Evolutionary conservation across 495 filamentous ascomycete species (phyloP), one percentile per base, ranked within the genome.

Genomic region (Penicillium verhagenii): DNA sequence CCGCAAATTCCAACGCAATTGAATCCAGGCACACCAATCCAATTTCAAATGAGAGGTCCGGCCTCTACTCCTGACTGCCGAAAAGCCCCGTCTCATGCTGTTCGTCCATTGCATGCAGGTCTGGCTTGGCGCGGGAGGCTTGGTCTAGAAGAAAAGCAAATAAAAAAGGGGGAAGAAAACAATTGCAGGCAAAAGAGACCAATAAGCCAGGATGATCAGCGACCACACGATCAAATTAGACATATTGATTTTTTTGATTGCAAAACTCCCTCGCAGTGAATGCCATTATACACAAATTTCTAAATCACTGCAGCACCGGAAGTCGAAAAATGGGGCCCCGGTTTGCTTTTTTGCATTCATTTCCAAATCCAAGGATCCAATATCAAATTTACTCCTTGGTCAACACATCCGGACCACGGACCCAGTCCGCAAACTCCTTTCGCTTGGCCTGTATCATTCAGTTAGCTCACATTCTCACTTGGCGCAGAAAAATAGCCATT

Each of bases 381-480:
- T 14, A 56, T 50, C 23, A 43, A 28, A 58, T 60, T n/a, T 49
- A 64, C 60, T 71, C 20, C 60, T 67, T 64, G 13, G 42, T 51
- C 56, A 59, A 28, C 24, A 49, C 59, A 37, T 73, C 74, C 54
- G 71, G 58, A 14, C 68, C 70, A 11, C 84, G 80, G 6, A 85
- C 79, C 88, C 88, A 92, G 53, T 87, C 80, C 18, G 83, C 81
- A 74, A 94, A 92, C 53, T 92, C 87, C 61, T 79, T 83, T 49
- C 87, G 78, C 68, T 91, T 90, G 53, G 83, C 68, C 88, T 87
- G 53, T 77, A 29, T 25, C 21, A 24, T 11, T 8, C 35, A 19
- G 24, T n/a, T 21, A 48, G 26, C 25, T 23, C 14, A n/a, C 14
- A 16, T n/a, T 33, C 4, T 35, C 33, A 35, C 14, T 35, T n/a